Evolutionary conservation across 1,284 basidiomycete species (phyloP).

Genomic region (Sanghuangporus sanghuang): DNA sequence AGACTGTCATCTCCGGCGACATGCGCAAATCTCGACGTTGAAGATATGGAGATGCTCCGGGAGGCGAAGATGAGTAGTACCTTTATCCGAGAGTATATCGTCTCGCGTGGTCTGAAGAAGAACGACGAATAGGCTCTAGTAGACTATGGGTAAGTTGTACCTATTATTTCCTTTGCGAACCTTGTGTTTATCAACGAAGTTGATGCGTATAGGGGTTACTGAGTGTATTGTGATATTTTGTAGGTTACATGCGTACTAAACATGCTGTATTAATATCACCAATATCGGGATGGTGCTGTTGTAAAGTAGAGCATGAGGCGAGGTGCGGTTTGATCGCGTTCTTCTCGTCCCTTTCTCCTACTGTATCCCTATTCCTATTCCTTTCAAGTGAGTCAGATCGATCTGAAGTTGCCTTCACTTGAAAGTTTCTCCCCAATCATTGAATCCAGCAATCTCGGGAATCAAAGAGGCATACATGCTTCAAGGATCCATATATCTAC

Average conservation of each 20-base stretch:
- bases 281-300: too few relatives aligned
- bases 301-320: too few relatives aligned
- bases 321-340: too few relatives aligned
- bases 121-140: not conserved
- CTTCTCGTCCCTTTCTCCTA: too few relatives aligned
- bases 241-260: too few relatives aligned
- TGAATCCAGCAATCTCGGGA: not conserved
- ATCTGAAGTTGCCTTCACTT: too few relatives aligned
- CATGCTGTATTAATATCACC: too few relatives aligned
- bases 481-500: not conserved
- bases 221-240: too few relatives aligned
- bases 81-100: conserved; percentile 82
- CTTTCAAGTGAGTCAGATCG: too few relatives aligned
- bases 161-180: not conserved
- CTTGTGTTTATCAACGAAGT: too few relatives aligned
- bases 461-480: not conserved
- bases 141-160: not conserved
- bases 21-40: conserved; percentile 47
- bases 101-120: conserved; percentile 27
- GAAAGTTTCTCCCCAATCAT: not conserved
- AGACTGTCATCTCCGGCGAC: conserved; percentile 78
- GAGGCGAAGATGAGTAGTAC: conserved; percentile 88
- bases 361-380: too few relatives aligned
- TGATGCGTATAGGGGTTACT: too few relatives aligned
- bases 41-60: conserved; percentile 64